These are phyloP conservation scores for Helotiales sp. DNA, from an alignment of 2,329 filamentous ascomycete genomes.

Conservation along the genomic window DNA sequence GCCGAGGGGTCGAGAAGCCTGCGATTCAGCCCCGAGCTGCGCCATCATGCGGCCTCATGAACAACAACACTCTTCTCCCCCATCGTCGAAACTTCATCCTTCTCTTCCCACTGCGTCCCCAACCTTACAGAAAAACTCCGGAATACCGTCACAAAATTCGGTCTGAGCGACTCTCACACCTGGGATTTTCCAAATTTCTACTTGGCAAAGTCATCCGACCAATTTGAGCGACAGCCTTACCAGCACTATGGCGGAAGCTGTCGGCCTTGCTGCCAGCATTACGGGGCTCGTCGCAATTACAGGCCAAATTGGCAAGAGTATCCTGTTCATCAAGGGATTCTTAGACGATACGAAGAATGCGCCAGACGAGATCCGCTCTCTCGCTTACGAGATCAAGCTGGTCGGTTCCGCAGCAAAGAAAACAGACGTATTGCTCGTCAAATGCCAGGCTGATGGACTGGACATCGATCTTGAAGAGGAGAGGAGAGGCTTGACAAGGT, in stretches of 20 bases:
- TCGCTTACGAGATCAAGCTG: background rate
- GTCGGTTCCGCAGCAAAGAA: background rate
- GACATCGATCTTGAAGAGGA: background rate
- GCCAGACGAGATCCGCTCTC: background rate
- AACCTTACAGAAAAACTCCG: background rate
- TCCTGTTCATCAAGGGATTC: constrained; percentile 8
- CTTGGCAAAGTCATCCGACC: too few relatives aligned
- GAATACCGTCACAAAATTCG: background rate
- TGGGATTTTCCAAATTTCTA: background rate
- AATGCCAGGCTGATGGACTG: background rate
- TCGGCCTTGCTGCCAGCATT: constrained; percentile 3
- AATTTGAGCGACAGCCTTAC: background rate
- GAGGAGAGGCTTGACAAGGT: background rate
- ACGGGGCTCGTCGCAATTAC: background rate
- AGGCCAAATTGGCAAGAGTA: background rate
- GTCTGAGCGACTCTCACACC: background rate
- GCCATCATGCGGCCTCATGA: background rate
- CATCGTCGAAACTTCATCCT: background rate
- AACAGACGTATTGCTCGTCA: background rate
- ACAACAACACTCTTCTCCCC: background rate
- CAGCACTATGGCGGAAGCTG: background rate
- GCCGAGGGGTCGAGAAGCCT: background rate
- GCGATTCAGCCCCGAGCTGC: background rate
- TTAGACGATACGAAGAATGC: constrained; percentile 2
- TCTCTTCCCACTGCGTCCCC: background rate